Evolutionary conservation across 352 stramenopile genomes (phyloP), one percentile per base, ranked within the genome.

Genomic region (Pythium diclinum): DNA sequence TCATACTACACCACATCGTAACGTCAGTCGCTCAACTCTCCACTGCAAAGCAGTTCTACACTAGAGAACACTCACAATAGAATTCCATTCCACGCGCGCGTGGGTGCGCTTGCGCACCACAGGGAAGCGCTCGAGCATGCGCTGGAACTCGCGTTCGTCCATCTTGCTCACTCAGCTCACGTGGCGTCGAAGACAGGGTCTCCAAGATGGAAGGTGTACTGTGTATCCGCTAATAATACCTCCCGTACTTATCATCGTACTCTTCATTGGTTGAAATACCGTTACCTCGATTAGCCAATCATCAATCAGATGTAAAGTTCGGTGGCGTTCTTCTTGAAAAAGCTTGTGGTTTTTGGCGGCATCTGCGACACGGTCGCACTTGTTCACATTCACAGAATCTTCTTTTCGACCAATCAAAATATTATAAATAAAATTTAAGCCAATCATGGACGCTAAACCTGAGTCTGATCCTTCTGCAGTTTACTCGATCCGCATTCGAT

Each of bases 91-190:
- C 40, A 91, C 84, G 56, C 82, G 84, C 61, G 72, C 78, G 65
- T 89, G 76, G 40, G 80, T 92, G 74, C 86, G 85, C 70, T 88
- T 91, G 61, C 84, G 84, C 73, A 91, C 84, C 34, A 91, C 76
- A 0, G 84, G 84, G 75, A 87, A 92, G 69, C 76, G 75, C 72
- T 85, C 84, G 48, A 92, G 68, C 75, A 84, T 64, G 36, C 74
- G 73, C 68, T 73, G 64, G 74, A 92, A 92, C 74, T 91, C 82
- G 61, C 33, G 32, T 19, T 90, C 82, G 74, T 92, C 79, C 84
- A 92, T 92, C 6, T n/a, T 66, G 17, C 38, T 32, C 0, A 9
- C 23, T 56, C 38, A 19, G 55, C 30, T 32, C 42, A 25, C 42
- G 42, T 49, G 16, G 42, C 42, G 42, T 49, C 42, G 17, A 13